A percentile compares a stretch with the other conserved stretches of the same genome.
Conservation (phyloP, 768 basidiomycete genomes). For the Mycena epipterygia region DNA sequence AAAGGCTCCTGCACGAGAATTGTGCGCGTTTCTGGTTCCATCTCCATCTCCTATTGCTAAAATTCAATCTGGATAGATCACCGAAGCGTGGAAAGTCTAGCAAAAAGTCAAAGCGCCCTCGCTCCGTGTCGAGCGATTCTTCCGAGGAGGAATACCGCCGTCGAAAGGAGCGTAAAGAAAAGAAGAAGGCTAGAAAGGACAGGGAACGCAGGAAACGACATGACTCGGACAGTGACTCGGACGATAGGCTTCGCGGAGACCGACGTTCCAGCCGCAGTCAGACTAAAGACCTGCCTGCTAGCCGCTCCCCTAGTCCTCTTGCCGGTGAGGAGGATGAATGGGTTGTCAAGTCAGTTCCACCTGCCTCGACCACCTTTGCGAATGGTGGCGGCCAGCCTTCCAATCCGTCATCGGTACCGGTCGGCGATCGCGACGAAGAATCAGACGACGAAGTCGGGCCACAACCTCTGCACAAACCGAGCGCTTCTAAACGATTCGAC, state of each 20-base stretch:
- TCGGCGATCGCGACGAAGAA: slow-evolving; percentile 59
- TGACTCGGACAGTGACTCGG: slow-evolving; percentile 55
- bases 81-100: slow-evolving; percentile 67
- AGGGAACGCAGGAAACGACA: slow-evolving; percentile 56
- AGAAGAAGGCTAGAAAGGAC: slow-evolving; percentile 66
- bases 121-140: slow-evolving; percentile 60
- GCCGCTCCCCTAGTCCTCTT: slow-evolving; percentile 48
- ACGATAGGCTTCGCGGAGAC: slow-evolving; percentile 46
- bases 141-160: slow-evolving; percentile 72
- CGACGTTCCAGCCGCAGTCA: slow-evolving; percentile 41
- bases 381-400: slow-evolving; percentile 29
- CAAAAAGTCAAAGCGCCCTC: slow-evolving; percentile 72
- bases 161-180: slow-evolving; percentile 71
- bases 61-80: slow-evolving; percentile 61
- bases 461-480: slow-evolving; percentile 65
- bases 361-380: slow-evolving; percentile 34
- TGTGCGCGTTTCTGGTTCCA: slow-evolving; percentile 57
- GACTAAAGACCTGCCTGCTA: slow-evolving; percentile 45
- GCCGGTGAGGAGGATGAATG: slow-evolving; percentile 68
- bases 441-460: slow-evolving; percentile 85
- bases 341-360: slow-evolving; percentile 68
- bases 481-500: slow-evolving; percentile 69
- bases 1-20: slow-evolving; percentile 68
- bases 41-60: slow-evolving; percentile 4
- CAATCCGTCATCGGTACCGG: slow-evolving; percentile 38